Conservation (phyloP, 306 rosid species). For the Hippophae gyantsensis region DNA sequence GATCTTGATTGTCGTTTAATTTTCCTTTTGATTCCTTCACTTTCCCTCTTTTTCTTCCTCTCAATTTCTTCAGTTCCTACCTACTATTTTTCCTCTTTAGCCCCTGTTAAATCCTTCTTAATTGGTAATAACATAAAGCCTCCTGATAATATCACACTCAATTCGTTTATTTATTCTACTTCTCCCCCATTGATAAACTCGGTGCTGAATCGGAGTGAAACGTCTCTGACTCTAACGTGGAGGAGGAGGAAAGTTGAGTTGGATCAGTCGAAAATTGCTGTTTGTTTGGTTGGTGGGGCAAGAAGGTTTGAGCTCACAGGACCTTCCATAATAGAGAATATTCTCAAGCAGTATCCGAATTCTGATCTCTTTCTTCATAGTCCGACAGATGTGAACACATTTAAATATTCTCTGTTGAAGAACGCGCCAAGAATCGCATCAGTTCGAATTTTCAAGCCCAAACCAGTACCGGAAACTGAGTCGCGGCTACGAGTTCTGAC, state of each 20-base stretch:
- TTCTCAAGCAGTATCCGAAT: conserved; percentile 57
- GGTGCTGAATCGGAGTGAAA: background rate
- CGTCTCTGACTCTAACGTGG: conserved; percentile 8
- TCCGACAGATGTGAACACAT: conserved; percentile 52
- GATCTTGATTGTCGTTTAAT: conserved; percentile 45
- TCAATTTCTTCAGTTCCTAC: conserved; percentile 26
- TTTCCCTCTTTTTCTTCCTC: conserved; percentile 38
- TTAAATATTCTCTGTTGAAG: conserved; percentile 60
- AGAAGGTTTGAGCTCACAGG: conserved; percentile 89
- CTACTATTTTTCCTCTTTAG: conserved; percentile 20
- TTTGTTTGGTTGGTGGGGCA: conserved; percentile 93
- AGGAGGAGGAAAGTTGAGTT: conserved; percentile 28
- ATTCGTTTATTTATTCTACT: background rate
- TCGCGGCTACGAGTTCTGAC: conserved; percentile 53
- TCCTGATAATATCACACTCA: background rate
- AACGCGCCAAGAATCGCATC: conserved; percentile 50
- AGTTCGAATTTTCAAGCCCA: conserved; percentile 50
- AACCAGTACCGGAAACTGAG: conserved; percentile 51
- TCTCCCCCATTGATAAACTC: background rate
- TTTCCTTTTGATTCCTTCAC: conserved; percentile 32
- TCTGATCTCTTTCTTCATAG: conserved; percentile 72
- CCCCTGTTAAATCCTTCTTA: conserved; percentile 31
- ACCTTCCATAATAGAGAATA: conserved; percentile 56
- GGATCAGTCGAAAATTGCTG: conserved; percentile 61
- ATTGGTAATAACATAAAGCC: conserved; percentile 17